Conservation (phyloP, 495 filamentous ascomycete species). For the Penicillium pancosmium region DNA sequence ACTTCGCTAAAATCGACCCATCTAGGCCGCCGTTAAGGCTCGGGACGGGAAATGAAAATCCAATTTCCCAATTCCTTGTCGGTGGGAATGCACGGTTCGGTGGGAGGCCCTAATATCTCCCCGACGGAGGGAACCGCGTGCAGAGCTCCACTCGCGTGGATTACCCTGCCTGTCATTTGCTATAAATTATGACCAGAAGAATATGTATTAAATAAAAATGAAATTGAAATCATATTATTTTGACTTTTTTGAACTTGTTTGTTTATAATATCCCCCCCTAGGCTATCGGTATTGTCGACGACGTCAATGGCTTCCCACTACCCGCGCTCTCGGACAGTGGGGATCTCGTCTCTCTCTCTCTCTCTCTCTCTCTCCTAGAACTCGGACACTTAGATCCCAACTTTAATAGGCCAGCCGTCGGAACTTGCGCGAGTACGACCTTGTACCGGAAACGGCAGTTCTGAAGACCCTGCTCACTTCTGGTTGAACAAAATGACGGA, state of each 20-base stretch:
- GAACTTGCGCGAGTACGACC: conserved; percentile 5
- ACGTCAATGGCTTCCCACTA: conserved; percentile 1
- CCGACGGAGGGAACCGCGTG: conserved; percentile 4
- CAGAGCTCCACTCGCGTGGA: conserved; percentile 1
- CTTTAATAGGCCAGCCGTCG: conserved; percentile 1
- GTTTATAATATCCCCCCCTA: background rate
- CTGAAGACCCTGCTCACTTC: background rate
- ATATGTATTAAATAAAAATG: no score
- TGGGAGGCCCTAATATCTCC: conserved; percentile 1
- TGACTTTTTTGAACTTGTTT: background rate
- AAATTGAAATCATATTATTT: background rate
- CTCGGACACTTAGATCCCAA: background rate
- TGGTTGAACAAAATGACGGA: no score
- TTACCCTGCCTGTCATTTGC: conserved; percentile 2
- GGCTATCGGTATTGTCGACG: background rate
- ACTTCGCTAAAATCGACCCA: background rate
- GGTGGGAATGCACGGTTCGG: conserved; percentile 7
- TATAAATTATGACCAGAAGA: background rate
- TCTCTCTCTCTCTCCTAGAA: background rate
- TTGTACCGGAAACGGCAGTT: background rate
- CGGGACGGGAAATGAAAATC: conserved; percentile 2
- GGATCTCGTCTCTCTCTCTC: background rate
- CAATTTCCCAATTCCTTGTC: conserved; percentile 5
- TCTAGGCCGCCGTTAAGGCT: conserved; percentile 5
- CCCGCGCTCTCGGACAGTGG: conserved; percentile 3